Conservation (phyloP, 78 protist species). For the Dictyostelium intermedium region DNA sequence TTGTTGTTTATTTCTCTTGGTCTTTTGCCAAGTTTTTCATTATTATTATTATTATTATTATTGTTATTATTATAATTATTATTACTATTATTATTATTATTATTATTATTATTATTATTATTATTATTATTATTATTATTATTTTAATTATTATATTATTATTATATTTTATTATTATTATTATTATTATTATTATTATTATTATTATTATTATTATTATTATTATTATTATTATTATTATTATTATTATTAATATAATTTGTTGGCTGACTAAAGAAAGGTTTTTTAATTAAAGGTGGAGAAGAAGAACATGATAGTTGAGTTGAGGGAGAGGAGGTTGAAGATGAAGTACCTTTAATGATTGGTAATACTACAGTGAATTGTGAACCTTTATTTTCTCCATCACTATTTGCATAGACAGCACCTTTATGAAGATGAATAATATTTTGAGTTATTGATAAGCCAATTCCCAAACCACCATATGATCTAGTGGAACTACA, state of each 20-base stretch:
- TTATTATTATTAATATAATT: not conserved
- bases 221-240: not conserved
- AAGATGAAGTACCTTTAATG: not conserved
- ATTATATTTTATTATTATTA: not conserved
- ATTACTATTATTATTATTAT: not conserved
- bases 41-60: not conserved
- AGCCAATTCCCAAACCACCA: conserved; percentile 69
- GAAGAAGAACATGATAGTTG: not conserved
- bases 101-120: not conserved
- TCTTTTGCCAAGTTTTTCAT: too few species aligned
- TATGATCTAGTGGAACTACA: conserved; percentile 35
- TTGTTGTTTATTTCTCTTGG: not conserved
- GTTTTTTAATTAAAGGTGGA: conserved; percentile 9
- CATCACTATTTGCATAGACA: conserved; percentile 34
- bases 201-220: not conserved
- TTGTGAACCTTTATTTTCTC: conserved; percentile 27
- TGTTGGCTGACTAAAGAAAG: conserved; percentile 14
- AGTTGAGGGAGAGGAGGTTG: not conserved
- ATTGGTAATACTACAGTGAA: conserved; percentile 29
- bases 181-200: not conserved
- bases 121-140: not conserved
- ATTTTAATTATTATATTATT: not conserved
- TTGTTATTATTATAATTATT: not conserved
- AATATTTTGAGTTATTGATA: conserved; percentile 52
- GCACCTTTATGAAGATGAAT: conserved; percentile 42